These are phyloP conservation scores for Tieghemostelium lacteum DNA, from an alignment of 78 protist genomes.

Conservation along the genomic window DNA sequence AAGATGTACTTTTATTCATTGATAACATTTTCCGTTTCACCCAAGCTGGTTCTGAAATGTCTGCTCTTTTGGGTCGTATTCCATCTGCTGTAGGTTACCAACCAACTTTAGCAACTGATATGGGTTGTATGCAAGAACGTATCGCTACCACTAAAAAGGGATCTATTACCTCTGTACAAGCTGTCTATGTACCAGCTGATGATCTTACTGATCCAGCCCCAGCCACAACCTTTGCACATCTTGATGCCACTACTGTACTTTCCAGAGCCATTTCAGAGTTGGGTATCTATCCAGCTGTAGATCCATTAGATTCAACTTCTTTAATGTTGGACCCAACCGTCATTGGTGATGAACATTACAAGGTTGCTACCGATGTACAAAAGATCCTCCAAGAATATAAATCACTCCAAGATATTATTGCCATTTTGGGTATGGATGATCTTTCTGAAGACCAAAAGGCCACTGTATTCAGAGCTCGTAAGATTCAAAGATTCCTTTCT, in stretches of 20 bases:
- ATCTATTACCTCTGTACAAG: slow-evolving; percentile 99
- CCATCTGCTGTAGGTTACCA: slow-evolving; percentile 99
- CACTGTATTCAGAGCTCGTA: slow-evolving; percentile 98
- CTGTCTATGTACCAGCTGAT: slow-evolving; percentile 99
- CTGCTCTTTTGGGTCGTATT: slow-evolving; percentile 99
- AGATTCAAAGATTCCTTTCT: slow-evolving; percentile 97
- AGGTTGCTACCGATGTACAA: slow-evolving; percentile 93
- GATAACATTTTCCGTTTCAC: slow-evolving; percentile 99
- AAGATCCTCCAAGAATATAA: slow-evolving; percentile 97
- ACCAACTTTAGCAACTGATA: slow-evolving; percentile 99
- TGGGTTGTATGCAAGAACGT: slow-evolving; percentile 99
- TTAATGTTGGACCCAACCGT: slow-evolving; percentile 97
- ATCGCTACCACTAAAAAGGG: slow-evolving; percentile 98
- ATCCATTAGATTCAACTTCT: slow-evolving; percentile 98
- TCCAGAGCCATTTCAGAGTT: slow-evolving; percentile 97
- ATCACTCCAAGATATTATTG: slow-evolving; percentile 99
- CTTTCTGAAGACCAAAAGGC: slow-evolving; percentile 97
- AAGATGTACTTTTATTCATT: slow-evolving; percentile 98
- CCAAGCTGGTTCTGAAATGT: slow-evolving; percentile 99
- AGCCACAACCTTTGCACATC: slow-evolving; percentile 99
- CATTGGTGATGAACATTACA: slow-evolving; percentile 96
- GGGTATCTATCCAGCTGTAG: slow-evolving; percentile 99
- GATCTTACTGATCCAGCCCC: slow-evolving; percentile 99
- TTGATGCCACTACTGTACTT: slow-evolving; percentile 99
- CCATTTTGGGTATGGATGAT: slow-evolving; percentile 99